Conservation (phyloP, 768 basidiomycete genomes). For the Leccinum truebloodii region DNA sequence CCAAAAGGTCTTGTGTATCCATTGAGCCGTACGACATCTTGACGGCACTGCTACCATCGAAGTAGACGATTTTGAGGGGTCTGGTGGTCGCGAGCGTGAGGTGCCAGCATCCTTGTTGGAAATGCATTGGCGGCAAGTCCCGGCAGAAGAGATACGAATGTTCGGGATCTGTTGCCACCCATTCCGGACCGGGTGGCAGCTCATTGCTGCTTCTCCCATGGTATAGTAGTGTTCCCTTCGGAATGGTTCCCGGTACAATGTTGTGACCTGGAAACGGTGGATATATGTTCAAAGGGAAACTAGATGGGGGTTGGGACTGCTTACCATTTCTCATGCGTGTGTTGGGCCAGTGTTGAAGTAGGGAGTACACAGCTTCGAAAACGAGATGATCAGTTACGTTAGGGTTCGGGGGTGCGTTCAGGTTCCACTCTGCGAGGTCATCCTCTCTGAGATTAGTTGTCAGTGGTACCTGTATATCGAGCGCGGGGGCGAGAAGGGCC, state of each 20-base stretch:
- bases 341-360: slow-evolving; percentile 47
- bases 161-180: slow-evolving; percentile 39
- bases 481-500: not conserved
- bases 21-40: slow-evolving; percentile 43
- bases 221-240: slow-evolving; percentile 39
- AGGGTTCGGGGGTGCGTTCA: slow-evolving; percentile 23
- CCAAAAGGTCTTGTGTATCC: slow-evolving; percentile 50
- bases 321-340: slow-evolving; percentile 48
- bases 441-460: not conserved
- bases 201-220: slow-evolving; percentile 26
- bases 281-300: slow-evolving; percentile 16
- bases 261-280: slow-evolving; percentile 18
- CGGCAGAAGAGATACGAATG: slow-evolving; percentile 41
- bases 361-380: slow-evolving; percentile 28
- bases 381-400: slow-evolving; percentile 30
- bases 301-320: slow-evolving; percentile 10
- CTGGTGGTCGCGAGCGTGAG: slow-evolving; percentile 22
- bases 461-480: slow-evolving; percentile 7
- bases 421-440: slow-evolving; percentile 19
- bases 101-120: slow-evolving; percentile 16
- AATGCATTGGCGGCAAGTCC: not conserved
- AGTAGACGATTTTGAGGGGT: slow-evolving; percentile 48
- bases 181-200: slow-evolving; percentile 33
- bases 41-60: slow-evolving; percentile 52
- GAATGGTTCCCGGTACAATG: slow-evolving; percentile 35